Evolutionary conservation across 306 rosid genomes (phyloP).

Genomic region (Vigna radiata): DNA sequence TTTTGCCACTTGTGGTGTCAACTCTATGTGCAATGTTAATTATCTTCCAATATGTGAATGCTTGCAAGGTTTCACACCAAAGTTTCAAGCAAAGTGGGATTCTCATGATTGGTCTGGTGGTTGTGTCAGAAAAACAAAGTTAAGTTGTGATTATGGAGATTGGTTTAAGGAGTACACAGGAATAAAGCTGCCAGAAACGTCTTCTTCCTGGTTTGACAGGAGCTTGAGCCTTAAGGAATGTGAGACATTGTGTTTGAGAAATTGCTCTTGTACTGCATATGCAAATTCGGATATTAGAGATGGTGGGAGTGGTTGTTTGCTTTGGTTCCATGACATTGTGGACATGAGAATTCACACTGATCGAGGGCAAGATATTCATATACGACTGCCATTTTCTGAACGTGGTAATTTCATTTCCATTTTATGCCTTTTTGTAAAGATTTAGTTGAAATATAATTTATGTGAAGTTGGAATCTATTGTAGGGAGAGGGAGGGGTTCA

Average conservation of each 20-base stretch:
- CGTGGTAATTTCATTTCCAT: neutral
- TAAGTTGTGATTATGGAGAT: neutral
- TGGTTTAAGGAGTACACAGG: slow-evolving; percentile 15
- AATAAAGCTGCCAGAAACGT: slow-evolving; percentile 30
- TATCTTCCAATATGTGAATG: slow-evolving; percentile 5
- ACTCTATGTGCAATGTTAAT: slow-evolving; percentile 5
- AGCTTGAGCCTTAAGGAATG: slow-evolving; percentile 35
- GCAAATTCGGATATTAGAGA: neutral
- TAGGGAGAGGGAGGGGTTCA: too few relatives aligned
- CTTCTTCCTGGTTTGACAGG: slow-evolving; percentile 20
- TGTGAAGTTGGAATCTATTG: neutral
- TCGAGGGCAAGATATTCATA: neutral
- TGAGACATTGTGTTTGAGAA: slow-evolving; percentile 25
- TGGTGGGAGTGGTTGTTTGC: neutral
- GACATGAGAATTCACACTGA: neutral
- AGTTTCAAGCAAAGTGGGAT: slow-evolving; percentile 28
- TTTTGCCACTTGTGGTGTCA: slow-evolving; percentile 20
- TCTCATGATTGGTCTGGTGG: slow-evolving; percentile 31
- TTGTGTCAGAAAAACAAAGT: neutral
- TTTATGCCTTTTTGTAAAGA: neutral
- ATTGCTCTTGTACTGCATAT: slow-evolving; percentile 35
- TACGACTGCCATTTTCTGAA: neutral
- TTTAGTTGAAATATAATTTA: neutral
- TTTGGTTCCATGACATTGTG: slow-evolving; percentile 3
- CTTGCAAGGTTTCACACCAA: slow-evolving; percentile 37